Conservation (phyloP, 2,329 filamentous ascomycete genomes). For the Ascomycota sp. region DNA sequence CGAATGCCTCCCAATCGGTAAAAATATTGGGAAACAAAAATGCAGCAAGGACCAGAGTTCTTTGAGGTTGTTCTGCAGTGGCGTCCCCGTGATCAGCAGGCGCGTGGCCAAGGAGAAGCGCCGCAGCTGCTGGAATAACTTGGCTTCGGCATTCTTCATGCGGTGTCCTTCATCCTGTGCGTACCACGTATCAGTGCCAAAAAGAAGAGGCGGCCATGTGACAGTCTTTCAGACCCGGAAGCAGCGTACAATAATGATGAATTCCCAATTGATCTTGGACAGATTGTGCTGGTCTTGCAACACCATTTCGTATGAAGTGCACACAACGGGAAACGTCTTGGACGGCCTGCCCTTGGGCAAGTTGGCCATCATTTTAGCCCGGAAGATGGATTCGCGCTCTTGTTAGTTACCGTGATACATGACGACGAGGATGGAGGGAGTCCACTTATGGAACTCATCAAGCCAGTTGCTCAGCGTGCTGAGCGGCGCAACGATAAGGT, state of each 20-base stretch:
- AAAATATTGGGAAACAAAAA: conserved; percentile 81
- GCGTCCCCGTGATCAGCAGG: conserved; percentile 83
- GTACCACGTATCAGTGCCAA: conserved; percentile 4
- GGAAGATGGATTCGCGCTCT: conserved; percentile 57
- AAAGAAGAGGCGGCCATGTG: neutral
- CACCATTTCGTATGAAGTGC: conserved; percentile 92
- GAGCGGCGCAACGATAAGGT: conserved; percentile 73
- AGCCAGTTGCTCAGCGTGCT: conserved; percentile 94
- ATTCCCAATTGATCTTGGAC: conserved; percentile 78
- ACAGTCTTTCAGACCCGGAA: accelerated
- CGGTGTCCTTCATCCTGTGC: conserved; percentile 77
- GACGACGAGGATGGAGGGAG: conserved; percentile 68
- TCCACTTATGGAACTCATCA: conserved; percentile 81
- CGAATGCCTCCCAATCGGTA: conserved; percentile 79
- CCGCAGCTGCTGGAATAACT: conserved; percentile 71
- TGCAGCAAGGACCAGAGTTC: conserved; percentile 91
- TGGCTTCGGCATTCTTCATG: conserved; percentile 91
- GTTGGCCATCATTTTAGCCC: conserved; percentile 47
- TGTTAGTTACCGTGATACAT: conserved; percentile 76
- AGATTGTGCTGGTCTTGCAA: conserved; percentile 72
- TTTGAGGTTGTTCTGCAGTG: conserved; percentile 83
- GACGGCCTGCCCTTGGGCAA: conserved; percentile 39
- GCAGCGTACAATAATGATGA: conserved; percentile 67
- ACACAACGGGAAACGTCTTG: conserved; percentile 68
- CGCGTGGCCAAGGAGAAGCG: conserved; percentile 80